Conservation (phyloP, 2,329 filamentous ascomycete genomes). For the Ilyonectria mors-panacis region DNA sequence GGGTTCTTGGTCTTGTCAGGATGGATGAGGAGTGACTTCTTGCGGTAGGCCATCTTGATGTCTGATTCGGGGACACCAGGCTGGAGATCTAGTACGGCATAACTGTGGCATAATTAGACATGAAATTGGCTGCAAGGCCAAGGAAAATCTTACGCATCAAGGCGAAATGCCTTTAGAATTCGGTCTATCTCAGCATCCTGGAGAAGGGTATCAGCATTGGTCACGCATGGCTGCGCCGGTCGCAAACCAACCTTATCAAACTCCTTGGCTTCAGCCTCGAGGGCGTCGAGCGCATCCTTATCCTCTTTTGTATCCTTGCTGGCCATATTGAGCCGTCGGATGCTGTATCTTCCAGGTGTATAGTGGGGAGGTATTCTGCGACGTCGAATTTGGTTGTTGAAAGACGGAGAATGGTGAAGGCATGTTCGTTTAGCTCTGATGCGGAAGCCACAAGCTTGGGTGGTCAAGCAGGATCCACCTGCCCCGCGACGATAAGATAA, state of each 20-base stretch:
- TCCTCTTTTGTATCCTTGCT: constrained; percentile 67
- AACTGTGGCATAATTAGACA: constrained; percentile 65
- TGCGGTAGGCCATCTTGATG: constrained; percentile 95
- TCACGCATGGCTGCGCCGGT: constrained; percentile 37
- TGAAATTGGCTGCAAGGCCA: neutral
- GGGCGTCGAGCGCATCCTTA: constrained; percentile 82
- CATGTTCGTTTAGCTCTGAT: constrained; percentile 9
- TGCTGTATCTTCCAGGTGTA: neutral
- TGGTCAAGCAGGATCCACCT: constrained; percentile 37
- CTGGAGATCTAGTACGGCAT: constrained; percentile 95
- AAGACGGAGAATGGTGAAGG: constrained; percentile 23
- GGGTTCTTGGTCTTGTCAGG: constrained; percentile 97
- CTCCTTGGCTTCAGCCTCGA: constrained; percentile 89
- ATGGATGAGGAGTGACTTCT: constrained; percentile 98
- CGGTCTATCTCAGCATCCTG: constrained; percentile 96
- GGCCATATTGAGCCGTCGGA: constrained; percentile 51
- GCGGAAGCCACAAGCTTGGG: constrained; percentile 29
- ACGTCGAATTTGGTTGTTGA: constrained; percentile 13
- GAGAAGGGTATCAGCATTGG: constrained; percentile 36
- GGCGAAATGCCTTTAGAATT: constrained; percentile 90
- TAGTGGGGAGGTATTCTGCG: neutral
- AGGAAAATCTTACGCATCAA: constrained; percentile 65
- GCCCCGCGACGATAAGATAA: constrained; percentile 60
- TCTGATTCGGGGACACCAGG: constrained; percentile 96
- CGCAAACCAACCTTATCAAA: constrained; percentile 80